These are phyloP conservation scores for Diversispora epigaea DNA, from an alignment of 192 early-diverging fungal genomes.

Conservation along the genomic window DNA sequence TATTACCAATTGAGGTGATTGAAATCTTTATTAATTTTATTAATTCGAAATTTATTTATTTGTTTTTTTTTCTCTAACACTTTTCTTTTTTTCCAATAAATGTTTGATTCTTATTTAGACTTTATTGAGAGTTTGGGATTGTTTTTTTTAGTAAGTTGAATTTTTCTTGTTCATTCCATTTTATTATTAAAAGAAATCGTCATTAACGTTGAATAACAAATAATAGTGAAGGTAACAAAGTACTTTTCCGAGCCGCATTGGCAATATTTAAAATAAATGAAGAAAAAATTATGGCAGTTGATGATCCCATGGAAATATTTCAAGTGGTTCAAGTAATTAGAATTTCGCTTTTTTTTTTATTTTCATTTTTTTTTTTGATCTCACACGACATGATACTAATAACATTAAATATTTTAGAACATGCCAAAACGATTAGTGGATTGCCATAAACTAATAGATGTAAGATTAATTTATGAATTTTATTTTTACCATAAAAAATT, in stretches of 20 bases:
- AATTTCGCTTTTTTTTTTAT: neutral
- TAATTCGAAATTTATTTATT: neutral
- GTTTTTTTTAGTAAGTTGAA: conserved; percentile 62
- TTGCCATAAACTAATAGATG: conserved; percentile 64
- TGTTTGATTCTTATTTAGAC: conserved; percentile 41
- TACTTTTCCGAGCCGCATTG: conserved; percentile 72
- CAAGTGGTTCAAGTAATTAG: conserved; percentile 52
- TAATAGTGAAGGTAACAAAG: conserved; percentile 61
- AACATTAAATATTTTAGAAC: conserved; percentile 40
- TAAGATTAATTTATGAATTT: conserved; percentile 7
- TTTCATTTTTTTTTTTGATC: neutral
- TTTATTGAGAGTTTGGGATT: conserved; percentile 79
- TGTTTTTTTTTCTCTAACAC: conserved; percentile 5
- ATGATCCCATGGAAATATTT: conserved; percentile 62
- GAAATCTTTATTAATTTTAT: neutral
- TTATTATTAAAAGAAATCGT: conserved; percentile 1
- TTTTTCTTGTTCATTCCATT: neutral
- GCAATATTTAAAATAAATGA: conserved; percentile 72
- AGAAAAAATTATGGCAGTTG: conserved; percentile 52
- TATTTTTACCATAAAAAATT: neutral
- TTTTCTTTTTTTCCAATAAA: neutral
- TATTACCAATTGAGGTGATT: conserved; percentile 68
- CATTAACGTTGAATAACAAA: neutral
- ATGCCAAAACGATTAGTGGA: conserved; percentile 62
- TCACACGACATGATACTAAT: neutral